A percentile compares a stretch with the other conserved stretches of the same genome.
Evolutionary conservation across 2,329 filamentous ascomycete species (phyloP).

Genomic region (Teratosphaeria epicoccoides): DNA sequence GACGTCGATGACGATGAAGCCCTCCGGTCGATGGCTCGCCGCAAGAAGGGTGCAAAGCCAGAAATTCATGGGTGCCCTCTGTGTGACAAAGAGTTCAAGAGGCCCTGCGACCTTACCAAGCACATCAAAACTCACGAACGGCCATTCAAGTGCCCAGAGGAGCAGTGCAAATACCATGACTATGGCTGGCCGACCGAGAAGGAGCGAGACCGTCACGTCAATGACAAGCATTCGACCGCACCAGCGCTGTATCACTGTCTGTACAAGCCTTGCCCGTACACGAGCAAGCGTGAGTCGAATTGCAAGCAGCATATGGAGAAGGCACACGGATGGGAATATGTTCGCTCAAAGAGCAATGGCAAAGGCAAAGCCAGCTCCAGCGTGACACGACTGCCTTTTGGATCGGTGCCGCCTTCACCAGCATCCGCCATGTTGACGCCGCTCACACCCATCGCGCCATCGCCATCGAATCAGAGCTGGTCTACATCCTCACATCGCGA

Average conservation of each 20-base stretch:
- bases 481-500: slow-evolving; percentile 19
- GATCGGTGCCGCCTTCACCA: slow-evolving; percentile 53
- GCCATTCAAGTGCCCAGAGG: slow-evolving; percentile 81
- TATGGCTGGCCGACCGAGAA: slow-evolving; percentile 96
- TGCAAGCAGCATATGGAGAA: slow-evolving; percentile 99
- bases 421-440: slow-evolving; percentile 34
- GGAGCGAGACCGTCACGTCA: slow-evolving; percentile 88
- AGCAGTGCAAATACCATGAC: slow-evolving; percentile 78
- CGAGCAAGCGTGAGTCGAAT: slow-evolving; percentile 91
- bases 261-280: slow-evolving; percentile 77
- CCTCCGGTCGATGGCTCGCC: slow-evolving; percentile 85
- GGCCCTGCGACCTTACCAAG: slow-evolving; percentile 94
- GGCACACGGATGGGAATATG: slow-evolving; percentile 80
- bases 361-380: slow-evolving; percentile 46
- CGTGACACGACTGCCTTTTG: slow-evolving; percentile 46
- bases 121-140: slow-evolving; percentile 96
- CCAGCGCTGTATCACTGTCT: slow-evolving; percentile 76
- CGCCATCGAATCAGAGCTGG: slow-evolving; percentile 31
- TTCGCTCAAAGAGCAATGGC: slow-evolving; percentile 85
- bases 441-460: slow-evolving; percentile 28
- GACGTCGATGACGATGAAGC: slow-evolving; percentile 64
- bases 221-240: slow-evolving; percentile 81
- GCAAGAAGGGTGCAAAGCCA: slow-evolving; percentile 71
- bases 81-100: slow-evolving; percentile 89
- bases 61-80: slow-evolving; percentile 48